Percentiles rank a stretch among this genome's conserved stretches.
Evolutionary conservation across 805 yeast genomes (phyloP).

Genomic region (Citeromyces matritensis): DNA sequence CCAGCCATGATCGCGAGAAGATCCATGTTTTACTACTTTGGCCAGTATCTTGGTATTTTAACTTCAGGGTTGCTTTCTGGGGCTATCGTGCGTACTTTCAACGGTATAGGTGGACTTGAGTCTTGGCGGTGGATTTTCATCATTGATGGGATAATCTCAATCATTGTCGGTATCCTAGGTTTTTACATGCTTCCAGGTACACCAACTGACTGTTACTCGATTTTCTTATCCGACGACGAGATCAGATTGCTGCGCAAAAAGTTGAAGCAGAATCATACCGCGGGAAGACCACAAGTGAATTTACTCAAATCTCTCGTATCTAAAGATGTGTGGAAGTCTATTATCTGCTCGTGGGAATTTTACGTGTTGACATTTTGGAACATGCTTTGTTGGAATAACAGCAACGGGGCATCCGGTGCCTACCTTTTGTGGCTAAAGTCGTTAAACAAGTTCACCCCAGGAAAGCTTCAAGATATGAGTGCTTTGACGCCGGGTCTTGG

Average conservation of each 20-base stretch:
- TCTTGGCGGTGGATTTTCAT: slow-evolving; percentile 45
- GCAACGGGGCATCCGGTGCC: slow-evolving; percentile 23
- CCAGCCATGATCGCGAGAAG: slow-evolving; percentile 44
- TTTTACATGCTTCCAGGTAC: slow-evolving; percentile 43
- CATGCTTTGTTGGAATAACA: slow-evolving; percentile 25
- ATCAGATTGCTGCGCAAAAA: slow-evolving; percentile 30
- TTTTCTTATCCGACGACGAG: slow-evolving; percentile 36
- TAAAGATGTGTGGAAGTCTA: slow-evolving; percentile 16
- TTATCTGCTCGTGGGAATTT: slow-evolving; percentile 22
- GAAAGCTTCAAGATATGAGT: slow-evolving; percentile 20
- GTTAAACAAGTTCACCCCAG: slow-evolving; percentile 11
- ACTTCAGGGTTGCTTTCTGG: slow-evolving; percentile 41
- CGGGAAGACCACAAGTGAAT: not conserved
- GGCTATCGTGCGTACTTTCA: slow-evolving; percentile 15
- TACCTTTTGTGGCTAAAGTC: slow-evolving; percentile 21
- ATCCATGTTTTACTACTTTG: slow-evolving; percentile 47
- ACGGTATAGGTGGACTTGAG: slow-evolving; percentile 13
- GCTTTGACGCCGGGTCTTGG: slow-evolving; percentile 32
- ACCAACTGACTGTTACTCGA: slow-evolving; percentile 36
- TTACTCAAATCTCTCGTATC: slow-evolving; percentile 13
- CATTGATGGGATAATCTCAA: slow-evolving; percentile 29
- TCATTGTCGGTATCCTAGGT: slow-evolving; percentile 17
- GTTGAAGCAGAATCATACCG: slow-evolving; percentile 15
- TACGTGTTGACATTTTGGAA: slow-evolving; percentile 19
- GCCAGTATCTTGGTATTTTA: slow-evolving; percentile 45